A percentile compares a stretch with the other conserved stretches of the same genome.
These are phyloP conservation scores for Aristolochia fimbriata DNA, from an alignment of 164 flowering plant species.

Conservation along the genomic window DNA sequence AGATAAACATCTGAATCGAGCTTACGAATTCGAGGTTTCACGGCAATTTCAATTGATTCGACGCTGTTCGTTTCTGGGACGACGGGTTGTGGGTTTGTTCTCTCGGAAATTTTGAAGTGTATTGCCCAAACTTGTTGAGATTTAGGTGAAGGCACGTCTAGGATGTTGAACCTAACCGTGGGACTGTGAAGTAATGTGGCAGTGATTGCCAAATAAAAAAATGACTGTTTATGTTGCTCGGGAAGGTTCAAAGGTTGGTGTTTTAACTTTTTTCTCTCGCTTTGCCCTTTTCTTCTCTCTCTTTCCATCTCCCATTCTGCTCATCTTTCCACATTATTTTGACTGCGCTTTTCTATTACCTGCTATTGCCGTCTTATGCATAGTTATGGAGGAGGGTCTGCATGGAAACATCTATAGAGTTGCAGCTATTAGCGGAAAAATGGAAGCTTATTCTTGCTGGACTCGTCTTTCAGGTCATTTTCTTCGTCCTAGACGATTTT, in stretches of 20 bases:
- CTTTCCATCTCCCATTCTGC: background rate
- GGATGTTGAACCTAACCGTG: conserved; percentile 20
- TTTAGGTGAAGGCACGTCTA: conserved; percentile 10
- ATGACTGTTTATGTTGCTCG: conserved; percentile 93
- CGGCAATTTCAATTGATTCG: no score
- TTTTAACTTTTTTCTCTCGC: background rate
- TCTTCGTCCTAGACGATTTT: background rate
- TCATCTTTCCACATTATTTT: background rate
- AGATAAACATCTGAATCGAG: no score
- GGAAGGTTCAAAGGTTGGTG: conserved; percentile 80
- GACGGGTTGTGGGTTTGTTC: background rate
- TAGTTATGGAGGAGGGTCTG: conserved; percentile 90
- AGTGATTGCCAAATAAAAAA: conserved; percentile 18
- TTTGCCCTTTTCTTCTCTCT: background rate
- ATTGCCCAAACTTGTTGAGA: background rate
- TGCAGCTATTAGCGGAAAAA: conserved; percentile 61
- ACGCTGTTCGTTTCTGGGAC: background rate
- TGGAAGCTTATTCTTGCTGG: conserved; percentile 88
- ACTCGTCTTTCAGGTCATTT: conserved; percentile 64
- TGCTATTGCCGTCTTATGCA: conserved; percentile 11
- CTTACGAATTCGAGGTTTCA: no score
- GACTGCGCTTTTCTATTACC: background rate
- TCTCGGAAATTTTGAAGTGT: background rate
- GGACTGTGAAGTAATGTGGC: conserved; percentile 52
- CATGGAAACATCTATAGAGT: conserved; percentile 57